phyloP scores from a whole-genome alignment of 345 rosid genomes.

The Populus davidiana region DNA sequence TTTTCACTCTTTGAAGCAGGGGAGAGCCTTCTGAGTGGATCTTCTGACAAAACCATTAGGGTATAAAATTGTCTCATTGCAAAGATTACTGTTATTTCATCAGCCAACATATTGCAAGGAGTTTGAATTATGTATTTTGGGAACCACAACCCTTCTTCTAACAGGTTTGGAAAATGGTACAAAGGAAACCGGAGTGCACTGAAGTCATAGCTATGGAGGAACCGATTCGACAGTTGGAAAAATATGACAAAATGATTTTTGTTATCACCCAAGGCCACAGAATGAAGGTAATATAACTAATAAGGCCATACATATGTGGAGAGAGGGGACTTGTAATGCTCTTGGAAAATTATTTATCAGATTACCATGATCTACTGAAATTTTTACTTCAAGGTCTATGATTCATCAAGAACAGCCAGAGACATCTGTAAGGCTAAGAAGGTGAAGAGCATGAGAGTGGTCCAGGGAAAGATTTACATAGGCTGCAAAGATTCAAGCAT shows the following conservation, averaged over 20 bases:
- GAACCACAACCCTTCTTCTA: conserved; percentile 1
- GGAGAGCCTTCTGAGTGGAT: conserved; percentile 81
- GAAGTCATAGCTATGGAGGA: conserved; percentile 69
- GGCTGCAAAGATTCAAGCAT: conserved; percentile 89
- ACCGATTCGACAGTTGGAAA: conserved; percentile 54
- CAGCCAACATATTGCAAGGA: not conserved
- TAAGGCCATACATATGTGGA: not conserved
- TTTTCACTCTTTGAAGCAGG: conserved; percentile 72
- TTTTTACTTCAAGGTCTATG: conserved; percentile 47
- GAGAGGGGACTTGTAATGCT: no score
- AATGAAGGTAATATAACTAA: conserved; percentile 49
- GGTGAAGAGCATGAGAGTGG: conserved; percentile 56
- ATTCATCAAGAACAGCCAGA: conserved; percentile 54
- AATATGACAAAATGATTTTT: conserved; percentile 46
- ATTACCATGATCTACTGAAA: not conserved
- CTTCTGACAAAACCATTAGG: conserved; percentile 73
- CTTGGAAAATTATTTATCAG: not conserved
- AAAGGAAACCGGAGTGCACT: conserved; percentile 56
- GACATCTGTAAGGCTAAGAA: conserved; percentile 55
- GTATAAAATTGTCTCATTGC: conserved; percentile 26
- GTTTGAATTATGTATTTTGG: not conserved
- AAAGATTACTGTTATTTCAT: not conserved
- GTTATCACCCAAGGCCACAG: conserved; percentile 51
- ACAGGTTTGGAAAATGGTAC: conserved; percentile 76
- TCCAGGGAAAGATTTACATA: conserved; percentile 63